Conservation (phyloP, 805 yeast species). For the Metschnikowia sp. region DNA sequence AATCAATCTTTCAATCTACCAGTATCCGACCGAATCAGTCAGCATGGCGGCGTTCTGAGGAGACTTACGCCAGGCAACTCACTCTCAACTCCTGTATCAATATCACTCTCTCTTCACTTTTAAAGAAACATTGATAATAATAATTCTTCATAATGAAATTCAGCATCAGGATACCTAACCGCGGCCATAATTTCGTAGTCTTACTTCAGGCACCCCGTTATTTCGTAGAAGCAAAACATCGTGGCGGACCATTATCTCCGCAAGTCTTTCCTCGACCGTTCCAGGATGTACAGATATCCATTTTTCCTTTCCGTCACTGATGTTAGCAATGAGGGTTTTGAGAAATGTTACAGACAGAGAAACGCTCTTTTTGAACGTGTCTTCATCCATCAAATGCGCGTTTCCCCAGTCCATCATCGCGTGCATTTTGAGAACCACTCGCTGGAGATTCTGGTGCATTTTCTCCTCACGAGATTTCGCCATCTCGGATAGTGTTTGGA, state of each 20-base stretch:
- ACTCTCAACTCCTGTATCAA: too few relatives aligned
- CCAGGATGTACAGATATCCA: conserved; percentile 12
- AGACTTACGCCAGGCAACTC: too few relatives aligned
- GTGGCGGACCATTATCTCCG: conserved; percentile 16
- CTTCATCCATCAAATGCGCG: conserved; percentile 18
- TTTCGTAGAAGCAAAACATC: conserved; percentile 6
- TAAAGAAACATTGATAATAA: too few relatives aligned
- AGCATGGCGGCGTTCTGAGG: too few relatives aligned
- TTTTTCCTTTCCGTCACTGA: conserved; percentile 2
- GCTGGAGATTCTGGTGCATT: conserved; percentile 16
- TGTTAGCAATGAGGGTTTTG: conserved; percentile 9
- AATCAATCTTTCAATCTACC: too few relatives aligned
- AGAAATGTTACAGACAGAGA: conserved; percentile 11
- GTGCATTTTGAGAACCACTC: conserved; percentile 19
- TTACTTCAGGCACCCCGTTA: not conserved
- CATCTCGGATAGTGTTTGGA: not conserved
- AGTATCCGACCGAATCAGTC: too few relatives aligned
- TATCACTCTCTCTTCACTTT: too few relatives aligned
- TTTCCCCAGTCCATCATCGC: conserved; percentile 23
- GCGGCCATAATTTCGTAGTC: conserved; percentile 3
- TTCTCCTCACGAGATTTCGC: conserved; percentile 9
- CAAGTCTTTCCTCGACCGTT: conserved; percentile 12
- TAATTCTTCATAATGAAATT: too few relatives aligned
- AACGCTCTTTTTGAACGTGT: conserved; percentile 13
- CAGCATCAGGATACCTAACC: too few relatives aligned